phyloP scores from a whole-genome alignment of 2,329 filamentous ascomycete genomes.

The Thermomyces lanuginosus region DNA sequence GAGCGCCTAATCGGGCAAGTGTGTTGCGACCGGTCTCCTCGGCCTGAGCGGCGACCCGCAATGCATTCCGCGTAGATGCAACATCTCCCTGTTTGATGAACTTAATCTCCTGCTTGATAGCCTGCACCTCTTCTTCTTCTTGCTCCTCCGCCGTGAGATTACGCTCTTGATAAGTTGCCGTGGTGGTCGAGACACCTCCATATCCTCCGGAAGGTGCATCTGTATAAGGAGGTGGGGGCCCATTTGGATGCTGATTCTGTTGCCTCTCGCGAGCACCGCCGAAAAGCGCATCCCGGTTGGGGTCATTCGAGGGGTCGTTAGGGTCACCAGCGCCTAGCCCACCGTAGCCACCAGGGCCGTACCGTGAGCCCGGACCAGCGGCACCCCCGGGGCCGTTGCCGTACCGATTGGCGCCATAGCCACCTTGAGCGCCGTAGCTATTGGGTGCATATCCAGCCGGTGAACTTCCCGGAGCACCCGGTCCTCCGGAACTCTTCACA shows the following conservation, averaged over 20 bases:
- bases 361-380: conserved; percentile 30
- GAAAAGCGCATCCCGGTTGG: conserved; percentile 42
- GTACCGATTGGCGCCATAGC: conserved; percentile 26
- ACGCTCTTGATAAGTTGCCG: conserved; percentile 44
- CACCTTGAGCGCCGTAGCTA: conserved; percentile 14
- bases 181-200: conserved; percentile 12
- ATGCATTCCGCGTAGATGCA: conserved; percentile 51
- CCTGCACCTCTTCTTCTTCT: conserved; percentile 54
- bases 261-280: conserved; percentile 38
- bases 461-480: conserved; percentile 9
- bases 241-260: conserved; percentile 27
- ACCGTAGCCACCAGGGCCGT: conserved; percentile 37
- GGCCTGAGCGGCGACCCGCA: conserved; percentile 50
- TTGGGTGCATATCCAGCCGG: conserved; percentile 19
- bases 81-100: conserved; percentile 66
- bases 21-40: conserved; percentile 57
- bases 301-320: conserved; percentile 36
- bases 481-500: conserved; percentile 10
- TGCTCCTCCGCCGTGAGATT: conserved; percentile 71
- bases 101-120: conserved; percentile 57
- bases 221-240: conserved; percentile 18
- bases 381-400: conserved; percentile 29
- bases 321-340: conserved; percentile 36
- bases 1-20: conserved; percentile 55
- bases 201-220: conserved; percentile 21